Conservation (phyloP, 352 stramenopile species). For the Plasmopara viticola region DNA sequence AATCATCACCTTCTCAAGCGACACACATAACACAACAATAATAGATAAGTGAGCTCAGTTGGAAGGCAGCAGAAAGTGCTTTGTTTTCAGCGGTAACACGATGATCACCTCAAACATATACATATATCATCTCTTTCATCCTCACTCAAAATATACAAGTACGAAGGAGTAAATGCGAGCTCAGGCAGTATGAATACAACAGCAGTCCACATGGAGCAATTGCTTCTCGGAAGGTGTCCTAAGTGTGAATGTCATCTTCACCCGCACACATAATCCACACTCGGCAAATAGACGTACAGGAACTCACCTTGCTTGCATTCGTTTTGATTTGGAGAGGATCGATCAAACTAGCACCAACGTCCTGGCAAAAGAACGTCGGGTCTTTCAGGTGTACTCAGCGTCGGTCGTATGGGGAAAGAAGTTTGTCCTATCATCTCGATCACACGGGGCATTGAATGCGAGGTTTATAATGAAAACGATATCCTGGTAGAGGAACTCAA, state of each 20-base stretch:
- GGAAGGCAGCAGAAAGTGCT: too few species aligned
- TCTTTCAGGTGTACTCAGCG: slow-evolving; percentile 68
- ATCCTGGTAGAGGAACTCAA: too few species aligned
- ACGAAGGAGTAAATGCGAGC: slow-evolving; percentile 22
- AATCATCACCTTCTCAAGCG: slow-evolving; percentile 56
- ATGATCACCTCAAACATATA: too few species aligned
- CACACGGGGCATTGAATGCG: slow-evolving; percentile 1
- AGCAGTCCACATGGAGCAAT: slow-evolving; percentile 67
- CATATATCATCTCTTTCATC: too few species aligned
- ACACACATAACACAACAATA: not conserved
- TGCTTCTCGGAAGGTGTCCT: slow-evolving; percentile 81
- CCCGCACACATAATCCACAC: slow-evolving; percentile 13
- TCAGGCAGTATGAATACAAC: slow-evolving; percentile 83
- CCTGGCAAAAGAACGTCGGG: slow-evolving; percentile 57
- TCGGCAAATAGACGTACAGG: slow-evolving; percentile 13
- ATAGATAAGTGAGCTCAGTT: too few species aligned
- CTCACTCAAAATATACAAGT: not conserved
- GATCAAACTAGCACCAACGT: slow-evolving; percentile 68
- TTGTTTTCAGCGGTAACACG: too few species aligned
- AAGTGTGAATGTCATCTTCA: slow-evolving; percentile 70
- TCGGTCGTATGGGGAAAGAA: slow-evolving; percentile 82
- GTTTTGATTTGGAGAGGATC: slow-evolving; percentile 18
- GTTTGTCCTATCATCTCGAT: slow-evolving; percentile 78
- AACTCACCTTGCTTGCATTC: slow-evolving; percentile 12
- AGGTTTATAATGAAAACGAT: too few species aligned